These are phyloP conservation scores for Ceratobasidium papillatum DNA, from an alignment of 1,284 basidiomycete species.

Conservation along the genomic window DNA sequence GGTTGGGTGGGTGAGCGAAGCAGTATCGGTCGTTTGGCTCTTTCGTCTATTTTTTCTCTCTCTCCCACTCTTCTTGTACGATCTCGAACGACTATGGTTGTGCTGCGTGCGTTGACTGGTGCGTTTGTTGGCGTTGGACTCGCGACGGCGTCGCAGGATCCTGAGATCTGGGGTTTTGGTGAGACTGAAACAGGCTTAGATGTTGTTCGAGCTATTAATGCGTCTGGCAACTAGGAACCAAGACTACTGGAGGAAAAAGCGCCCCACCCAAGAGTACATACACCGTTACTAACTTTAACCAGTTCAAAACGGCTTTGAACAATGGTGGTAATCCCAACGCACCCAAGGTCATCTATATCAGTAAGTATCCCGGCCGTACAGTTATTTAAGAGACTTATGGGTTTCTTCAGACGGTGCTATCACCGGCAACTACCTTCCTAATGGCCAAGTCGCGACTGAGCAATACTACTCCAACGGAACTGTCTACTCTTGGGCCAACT, in stretches of 20 bases:
- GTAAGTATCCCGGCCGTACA: background rate
- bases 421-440: constrained; percentile 34
- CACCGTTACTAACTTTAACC: constrained; percentile 34
- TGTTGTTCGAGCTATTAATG: background rate
- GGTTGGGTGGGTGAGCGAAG: background rate
- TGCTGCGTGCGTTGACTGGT: constrained; percentile 16
- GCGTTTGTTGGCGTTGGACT: constrained; percentile 16
- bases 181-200: background rate
- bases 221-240: background rate
- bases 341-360: constrained; percentile 35
- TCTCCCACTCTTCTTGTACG: background rate
- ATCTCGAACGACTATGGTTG: constrained; percentile 20
- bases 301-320: constrained; percentile 36
- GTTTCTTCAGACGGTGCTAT: constrained; percentile 22
- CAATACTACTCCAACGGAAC: constrained; percentile 34
- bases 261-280: constrained; percentile 23
- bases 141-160: constrained; percentile 17
- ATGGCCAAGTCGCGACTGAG: constrained; percentile 40
- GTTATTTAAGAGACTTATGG: background rate
- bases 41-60: constrained; percentile 1
- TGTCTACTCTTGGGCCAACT: constrained; percentile 34
- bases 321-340: constrained; percentile 20
- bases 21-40: background rate
- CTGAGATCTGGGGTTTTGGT: constrained; percentile 39
- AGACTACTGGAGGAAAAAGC: constrained; percentile 28